Percentiles rank a stretch among this genome's conserved stretches.
Evolutionary conservation across 129 eudicot species (phyloP).

Genomic region (Silybum marianum): DNA sequence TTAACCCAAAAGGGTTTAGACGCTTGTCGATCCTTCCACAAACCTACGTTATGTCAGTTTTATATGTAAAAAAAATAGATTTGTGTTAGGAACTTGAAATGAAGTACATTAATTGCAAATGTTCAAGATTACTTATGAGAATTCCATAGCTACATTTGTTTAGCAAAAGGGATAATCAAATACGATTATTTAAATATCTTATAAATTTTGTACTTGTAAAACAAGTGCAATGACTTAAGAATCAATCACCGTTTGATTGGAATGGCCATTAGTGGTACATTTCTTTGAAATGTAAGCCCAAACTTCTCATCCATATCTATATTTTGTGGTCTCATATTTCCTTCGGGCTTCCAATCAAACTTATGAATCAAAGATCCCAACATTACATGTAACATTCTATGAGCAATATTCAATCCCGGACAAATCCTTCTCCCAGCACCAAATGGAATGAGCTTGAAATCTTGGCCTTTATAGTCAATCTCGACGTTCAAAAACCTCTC

Average conservation of each 20-base stretch:
- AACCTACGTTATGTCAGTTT: too few relatives aligned
- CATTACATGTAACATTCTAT: conserved; percentile 25
- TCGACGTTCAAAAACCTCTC: conserved; percentile 32
- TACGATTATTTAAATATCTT: too few relatives aligned
- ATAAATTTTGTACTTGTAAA: not conserved
- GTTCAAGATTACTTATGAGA: too few relatives aligned
- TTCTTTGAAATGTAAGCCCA: conserved; percentile 36
- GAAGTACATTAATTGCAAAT: too few relatives aligned
- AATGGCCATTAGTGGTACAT: conserved; percentile 30
- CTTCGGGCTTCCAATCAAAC: conserved; percentile 40
- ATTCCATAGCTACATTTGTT: too few relatives aligned
- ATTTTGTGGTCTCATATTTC: conserved; percentile 3
- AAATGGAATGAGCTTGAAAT: conserved; percentile 38
- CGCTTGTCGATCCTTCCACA: too few relatives aligned
- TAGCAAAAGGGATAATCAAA: too few relatives aligned
- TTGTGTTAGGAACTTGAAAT: too few relatives aligned
- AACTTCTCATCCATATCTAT: conserved; percentile 38
- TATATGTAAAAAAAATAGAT: too few relatives aligned
- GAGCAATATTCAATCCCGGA: conserved; percentile 42
- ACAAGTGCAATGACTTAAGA: not conserved
- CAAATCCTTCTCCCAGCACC: conserved; percentile 45
- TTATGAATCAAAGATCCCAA: conserved; percentile 27
- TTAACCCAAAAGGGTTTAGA: too few relatives aligned
- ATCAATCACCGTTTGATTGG: conserved; percentile 2
- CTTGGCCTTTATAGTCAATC: conserved; percentile 31